Conservation (phyloP, 371 early-diverging fungal species). For the Mucor racemosus region DNA sequence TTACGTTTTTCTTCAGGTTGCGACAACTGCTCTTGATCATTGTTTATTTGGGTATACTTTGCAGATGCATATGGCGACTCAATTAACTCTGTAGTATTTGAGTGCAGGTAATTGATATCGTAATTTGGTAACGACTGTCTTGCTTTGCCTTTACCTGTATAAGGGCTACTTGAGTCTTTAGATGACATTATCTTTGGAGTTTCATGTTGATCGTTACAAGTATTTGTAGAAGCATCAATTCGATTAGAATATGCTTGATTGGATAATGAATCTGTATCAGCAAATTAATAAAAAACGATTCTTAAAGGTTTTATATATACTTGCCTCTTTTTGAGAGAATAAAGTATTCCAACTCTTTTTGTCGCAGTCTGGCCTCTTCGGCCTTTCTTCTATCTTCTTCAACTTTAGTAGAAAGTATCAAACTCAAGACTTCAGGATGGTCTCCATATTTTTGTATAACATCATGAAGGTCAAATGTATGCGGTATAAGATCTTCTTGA, state of each 20-base stretch:
- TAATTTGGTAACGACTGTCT: background rate
- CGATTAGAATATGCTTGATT: background rate
- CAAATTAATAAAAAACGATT: background rate
- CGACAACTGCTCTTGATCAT: background rate
- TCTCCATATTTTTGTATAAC: conserved; percentile 41
- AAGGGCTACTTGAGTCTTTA: too few relatives aligned
- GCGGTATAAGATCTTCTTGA: background rate
- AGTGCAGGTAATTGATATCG: background rate
- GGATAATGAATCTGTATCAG: background rate
- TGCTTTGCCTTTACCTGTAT: background rate
- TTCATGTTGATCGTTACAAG: background rate
- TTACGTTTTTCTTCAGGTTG: background rate
- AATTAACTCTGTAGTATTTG: background rate
- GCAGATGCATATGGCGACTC: background rate
- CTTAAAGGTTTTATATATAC: too few relatives aligned
- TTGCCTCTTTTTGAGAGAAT: conserved; percentile 14
- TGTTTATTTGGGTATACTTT: background rate
- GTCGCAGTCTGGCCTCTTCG: conserved; percentile 52
- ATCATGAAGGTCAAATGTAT: conserved; percentile 33
- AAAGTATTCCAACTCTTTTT: conserved; percentile 43
- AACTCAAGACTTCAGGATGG: conserved; percentile 48
- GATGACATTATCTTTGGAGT: background rate
- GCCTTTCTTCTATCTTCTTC: conserved; percentile 56
- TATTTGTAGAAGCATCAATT: background rate
- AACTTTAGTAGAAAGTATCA: conserved; percentile 53